Base-by-base conservation (phyloP, 1,284 basidiomycete species). In the Tylopilus sp. region DNA sequence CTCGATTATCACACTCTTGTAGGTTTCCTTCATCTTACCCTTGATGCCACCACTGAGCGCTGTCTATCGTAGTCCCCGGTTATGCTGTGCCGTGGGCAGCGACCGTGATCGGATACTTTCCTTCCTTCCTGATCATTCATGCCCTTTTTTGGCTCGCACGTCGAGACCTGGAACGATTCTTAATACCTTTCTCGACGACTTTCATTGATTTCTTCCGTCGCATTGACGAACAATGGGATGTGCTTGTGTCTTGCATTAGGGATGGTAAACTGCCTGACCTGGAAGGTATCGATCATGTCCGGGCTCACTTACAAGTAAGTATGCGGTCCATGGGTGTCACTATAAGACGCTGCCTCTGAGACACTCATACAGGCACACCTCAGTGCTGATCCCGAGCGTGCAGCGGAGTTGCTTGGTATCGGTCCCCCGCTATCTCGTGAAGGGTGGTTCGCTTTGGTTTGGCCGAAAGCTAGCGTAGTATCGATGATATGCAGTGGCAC, bases 71-170 rank as follows among this genome's bases (percentile, higher is more conserved):
- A 60, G 58, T 52, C 4, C 62, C 66, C 16, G 60, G 58, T 29
- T 26, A 26, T 8, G 58, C 59, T 24, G 53, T 60, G 6, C 65
- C 69, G 22, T 47, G 53, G 51, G 69, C 60, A 16, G 69, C 58
- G 2, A 57, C 36, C 39, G 51, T 62, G 29, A 52, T 68, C 29
- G n/a, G 16, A 32, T 26, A 64, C 19, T 44, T 62, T 15, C 53
- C 58, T 19, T 63, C 62, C 5, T 67, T 64, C 49, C 53, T 72
- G 24, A 60, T 61, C n/a, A 53, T 58, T 13, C 65, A 71, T 41
- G 61, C 60, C 6, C 58, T 72, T 18, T 71, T 71, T 58, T 53
- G 29, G 19, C 65, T 71, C 5, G 62, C 58, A 10, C 41, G 60
- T 24, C 47, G 33, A 13, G 57, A 60, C n/a, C 24, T 62, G 8